Conservation (phyloP, 257 asterid species). For the Perilla frutescens region DNA sequence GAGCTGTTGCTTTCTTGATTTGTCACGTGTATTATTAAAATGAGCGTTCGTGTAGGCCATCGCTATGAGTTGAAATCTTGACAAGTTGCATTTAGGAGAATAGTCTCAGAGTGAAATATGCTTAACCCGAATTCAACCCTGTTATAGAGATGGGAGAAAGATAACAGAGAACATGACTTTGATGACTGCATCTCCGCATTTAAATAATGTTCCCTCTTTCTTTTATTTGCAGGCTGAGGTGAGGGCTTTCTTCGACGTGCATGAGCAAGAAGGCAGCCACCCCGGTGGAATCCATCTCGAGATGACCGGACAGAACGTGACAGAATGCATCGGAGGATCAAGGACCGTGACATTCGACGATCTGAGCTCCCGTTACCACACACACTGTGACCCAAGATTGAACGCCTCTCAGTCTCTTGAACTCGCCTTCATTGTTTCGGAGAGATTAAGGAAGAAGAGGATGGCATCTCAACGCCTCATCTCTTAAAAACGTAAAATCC, state of each 20-base stretch:
- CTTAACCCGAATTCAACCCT: neutral
- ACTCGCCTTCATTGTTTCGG: slow-evolving; percentile 73
- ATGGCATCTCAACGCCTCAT: slow-evolving; percentile 54
- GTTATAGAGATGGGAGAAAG: too few relatives aligned
- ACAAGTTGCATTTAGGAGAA: neutral
- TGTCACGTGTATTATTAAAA: slow-evolving; percentile 24
- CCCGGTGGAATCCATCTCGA: slow-evolving; percentile 88
- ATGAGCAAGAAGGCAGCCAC: slow-evolving; percentile 90
- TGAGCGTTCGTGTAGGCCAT: slow-evolving; percentile 31
- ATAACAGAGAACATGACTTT: too few relatives aligned
- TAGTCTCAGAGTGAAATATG: neutral
- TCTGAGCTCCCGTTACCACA: slow-evolving; percentile 81
- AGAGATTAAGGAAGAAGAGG: slow-evolving; percentile 70
- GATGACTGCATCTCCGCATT: too few relatives aligned
- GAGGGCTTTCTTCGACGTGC: slow-evolving; percentile 90
- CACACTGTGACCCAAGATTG: slow-evolving; percentile 81
- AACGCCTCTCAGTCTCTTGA: slow-evolving; percentile 91
- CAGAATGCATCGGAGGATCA: slow-evolving; percentile 87
- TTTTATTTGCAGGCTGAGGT: slow-evolving; percentile 60
- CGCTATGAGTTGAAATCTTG: slow-evolving; percentile 22
- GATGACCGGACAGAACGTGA: slow-evolving; percentile 90
- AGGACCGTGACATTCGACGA: slow-evolving; percentile 78
- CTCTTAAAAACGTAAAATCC: slow-evolving; percentile 36
- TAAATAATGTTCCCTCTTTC: neutral
- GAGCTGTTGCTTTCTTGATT: slow-evolving; percentile 27